Evolutionary conservation across 495 filamentous ascomycete species (phyloP), one percentile per base, ranked within the genome.

Genomic region (Margaritispora aquatica): DNA sequence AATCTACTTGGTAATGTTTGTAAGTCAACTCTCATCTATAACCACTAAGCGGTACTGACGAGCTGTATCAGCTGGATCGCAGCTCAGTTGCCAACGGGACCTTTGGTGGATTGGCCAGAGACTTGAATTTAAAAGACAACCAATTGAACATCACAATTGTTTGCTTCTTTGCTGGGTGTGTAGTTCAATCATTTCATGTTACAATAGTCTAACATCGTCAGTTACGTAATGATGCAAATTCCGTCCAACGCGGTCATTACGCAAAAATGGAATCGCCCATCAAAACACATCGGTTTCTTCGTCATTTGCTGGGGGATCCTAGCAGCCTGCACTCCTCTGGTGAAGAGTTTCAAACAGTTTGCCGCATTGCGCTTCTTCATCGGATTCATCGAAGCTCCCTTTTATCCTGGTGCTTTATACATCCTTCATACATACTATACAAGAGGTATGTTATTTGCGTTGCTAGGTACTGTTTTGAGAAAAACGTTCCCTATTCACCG

Each of bases 61-160:
- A n/a, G n/a, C n/a, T n/a, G n/a, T n/a, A n/a, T 66, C 90, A 90
- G 68, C 75, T 91, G 58, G 88, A 90, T 68, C 79, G 88, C 29
- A 77, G 79, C 58, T 76, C 75, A 49, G 76, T 78, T 58, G 75
- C 76, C 2, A 73, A 75, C 11, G 76, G 75, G 1, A 72, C 72
- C 31, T 66, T 81, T 26, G 75, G 73, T n/a, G 72, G 72, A 0
- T 57, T 81, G 4, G 75, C 78, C 26, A 61, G 72, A 50, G 78
- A 80, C 24, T 70, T 80, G 1, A 55, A 70, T 1, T 67, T 81
- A 20, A 21, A 63, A 63, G 57, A 66, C 65, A 31, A 69, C 61
- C 60, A 81, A 51, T 81, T 75, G 55, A 79, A 10, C 46, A 68
- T 72, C 2, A 65, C 67, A 17, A 71, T 69, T 26, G 68, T 69